These are phyloP conservation scores for Corymbia maculata DNA, from an alignment of 345 rosid species.

Conservation along the genomic window DNA sequence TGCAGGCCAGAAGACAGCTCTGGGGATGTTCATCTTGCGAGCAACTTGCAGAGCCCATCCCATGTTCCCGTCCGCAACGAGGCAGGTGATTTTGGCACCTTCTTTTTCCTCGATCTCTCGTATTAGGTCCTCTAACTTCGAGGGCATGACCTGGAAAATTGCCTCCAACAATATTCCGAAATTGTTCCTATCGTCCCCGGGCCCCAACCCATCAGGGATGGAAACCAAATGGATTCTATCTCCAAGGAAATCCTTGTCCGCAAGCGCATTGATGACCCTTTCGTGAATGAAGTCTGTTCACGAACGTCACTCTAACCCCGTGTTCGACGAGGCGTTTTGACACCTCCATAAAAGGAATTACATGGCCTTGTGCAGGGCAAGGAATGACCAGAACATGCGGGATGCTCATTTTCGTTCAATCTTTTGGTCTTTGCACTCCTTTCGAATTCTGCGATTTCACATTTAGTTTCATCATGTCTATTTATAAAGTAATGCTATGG, in stretches of 20 bases:
- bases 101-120: not conserved
- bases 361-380: slow-evolving; percentile 14
- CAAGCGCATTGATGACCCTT: not conserved
- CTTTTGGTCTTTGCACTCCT: not conserved
- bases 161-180: not conserved
- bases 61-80: not conserved
- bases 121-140: not conserved
- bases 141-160: not conserved
- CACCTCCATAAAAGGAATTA: slow-evolving; percentile 6
- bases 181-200: slow-evolving; percentile 3
- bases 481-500: too few relatives aligned
- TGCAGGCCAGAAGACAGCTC: slow-evolving; percentile 2
- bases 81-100: not conserved
- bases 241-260: not conserved
- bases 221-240: not conserved
- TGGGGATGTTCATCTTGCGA: not conserved
- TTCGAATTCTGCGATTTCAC: not conserved
- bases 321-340: not conserved
- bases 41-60: slow-evolving; percentile 2
- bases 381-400: slow-evolving; percentile 3
- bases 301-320: slow-evolving; percentile 5
- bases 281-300: slow-evolving; percentile 1
- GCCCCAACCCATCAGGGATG: not conserved
- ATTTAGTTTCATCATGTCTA: too few relatives aligned
- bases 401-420: not conserved